Evolutionary conservation across 2,329 filamentous ascomycete genomes (phyloP), one percentile per base, ranked within the genome.

Genomic region (Amesomyces nigricolor): DNA sequence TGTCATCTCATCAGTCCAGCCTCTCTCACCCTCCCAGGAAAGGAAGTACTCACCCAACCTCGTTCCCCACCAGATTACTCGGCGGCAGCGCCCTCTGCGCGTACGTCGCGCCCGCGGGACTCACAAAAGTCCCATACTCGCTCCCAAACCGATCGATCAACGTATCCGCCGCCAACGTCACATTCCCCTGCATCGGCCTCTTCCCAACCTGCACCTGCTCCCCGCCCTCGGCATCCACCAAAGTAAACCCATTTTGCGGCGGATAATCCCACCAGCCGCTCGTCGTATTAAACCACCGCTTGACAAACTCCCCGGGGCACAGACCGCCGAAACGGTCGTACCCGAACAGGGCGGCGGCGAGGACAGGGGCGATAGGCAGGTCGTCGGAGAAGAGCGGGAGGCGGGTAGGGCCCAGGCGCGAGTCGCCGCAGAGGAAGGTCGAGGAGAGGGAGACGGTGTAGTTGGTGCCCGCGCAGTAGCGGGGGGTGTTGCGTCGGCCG

Each of bases 71-170:
- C 8, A 79, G 64, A 58, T 73, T 78, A 26, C 64, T 70, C 0
- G 77, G 77, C 3, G 77, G 76, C 35, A 79, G 63, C 3, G 75
- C 66, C 17, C 76, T 64, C 63, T 78, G 73, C 19, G 72, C 71
- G 57, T 75, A 80, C 2, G 75, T 74, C 17, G 75, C 72, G 2
- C 71, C 72, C 44, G 73, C 70, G 5, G 75, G 74, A 11, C 68
- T 68, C 19, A 77, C 63, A 57, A 71, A 78, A 0, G 48, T 65
- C 45, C 76, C 77, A 46, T 67, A 68, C 58, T 78, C 75, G 9
- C 67, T 67, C 1, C 77, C 77, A 47, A 79, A 79, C 1, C 76
- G 69, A 62, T 79, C 76, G 1, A 80, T 58, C 22, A 75, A 66
- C n/a, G 70, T 68, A 11, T 75, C 76, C 0, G 64, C 64, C 2